Percentiles rank a stretch among this genome's conserved stretches.
Conservation (phyloP, 2,329 filamentous ascomycete genomes). For the Alternaria infectoria region DNA sequence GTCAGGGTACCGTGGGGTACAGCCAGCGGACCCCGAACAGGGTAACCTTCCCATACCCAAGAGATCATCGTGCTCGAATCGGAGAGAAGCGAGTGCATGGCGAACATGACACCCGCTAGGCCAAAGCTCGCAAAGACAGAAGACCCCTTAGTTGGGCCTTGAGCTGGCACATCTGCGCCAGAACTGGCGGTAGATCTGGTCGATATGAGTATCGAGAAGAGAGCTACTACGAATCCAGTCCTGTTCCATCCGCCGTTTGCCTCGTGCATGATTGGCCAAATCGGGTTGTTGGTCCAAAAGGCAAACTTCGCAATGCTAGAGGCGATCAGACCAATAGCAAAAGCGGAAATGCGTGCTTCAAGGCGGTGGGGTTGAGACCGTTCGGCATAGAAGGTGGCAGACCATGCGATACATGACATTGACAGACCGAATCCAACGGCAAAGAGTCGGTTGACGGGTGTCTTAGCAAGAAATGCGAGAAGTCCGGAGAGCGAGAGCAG, state of each 20-base stretch:
- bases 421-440: constrained; percentile 80
- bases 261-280: constrained; percentile 93
- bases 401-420: constrained; percentile 83
- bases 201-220: constrained; percentile 77
- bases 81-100: constrained; percentile 87
- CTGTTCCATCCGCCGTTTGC: constrained; percentile 93
- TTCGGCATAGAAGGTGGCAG: constrained; percentile 80
- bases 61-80: constrained; percentile 99
- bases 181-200: constrained; percentile 67
- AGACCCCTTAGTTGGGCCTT: constrained; percentile 69
- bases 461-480: constrained; percentile 75
- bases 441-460: constrained; percentile 78
- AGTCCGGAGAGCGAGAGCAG: constrained; percentile 80
- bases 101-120: constrained; percentile 84
- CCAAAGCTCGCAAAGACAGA: constrained; percentile 76
- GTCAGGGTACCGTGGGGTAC: constrained; percentile 91
- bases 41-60: constrained; percentile 98
- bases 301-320: constrained; percentile 92
- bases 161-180: constrained; percentile 54
- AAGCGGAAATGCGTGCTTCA: constrained; percentile 81
- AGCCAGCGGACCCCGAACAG: constrained; percentile 83
- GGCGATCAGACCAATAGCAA: constrained; percentile 79
- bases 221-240: constrained; percentile 74
- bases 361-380: constrained; percentile 75
- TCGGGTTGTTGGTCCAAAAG: constrained; percentile 91